Evolutionary conservation across 768 basidiomycete genomes (phyloP).

Genomic region (Russula virescens): DNA sequence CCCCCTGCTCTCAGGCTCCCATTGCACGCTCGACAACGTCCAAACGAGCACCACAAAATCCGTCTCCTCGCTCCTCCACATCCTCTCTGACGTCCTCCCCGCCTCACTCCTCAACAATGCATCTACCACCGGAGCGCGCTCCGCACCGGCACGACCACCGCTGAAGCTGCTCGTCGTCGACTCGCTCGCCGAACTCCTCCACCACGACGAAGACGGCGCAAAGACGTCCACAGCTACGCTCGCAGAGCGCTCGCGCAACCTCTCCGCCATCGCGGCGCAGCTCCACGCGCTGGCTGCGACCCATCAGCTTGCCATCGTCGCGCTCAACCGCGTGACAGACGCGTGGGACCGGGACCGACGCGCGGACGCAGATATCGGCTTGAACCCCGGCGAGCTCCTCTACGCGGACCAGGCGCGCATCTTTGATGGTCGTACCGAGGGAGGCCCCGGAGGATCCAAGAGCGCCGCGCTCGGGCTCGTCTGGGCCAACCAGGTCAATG

Average conservation of each 20-base stretch:
- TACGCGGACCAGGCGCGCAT: slow-evolving; percentile 72
- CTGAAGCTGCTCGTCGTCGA: slow-evolving; percentile 82
- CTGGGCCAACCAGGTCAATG: slow-evolving; percentile 93
- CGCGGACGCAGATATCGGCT: slow-evolving; percentile 26
- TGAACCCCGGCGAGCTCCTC: slow-evolving; percentile 36
- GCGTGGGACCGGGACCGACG: slow-evolving; percentile 42
- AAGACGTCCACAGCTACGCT: slow-evolving; percentile 55
- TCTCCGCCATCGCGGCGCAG: slow-evolving; percentile 58
- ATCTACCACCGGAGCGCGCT: slow-evolving; percentile 27
- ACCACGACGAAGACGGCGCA: slow-evolving; percentile 37
- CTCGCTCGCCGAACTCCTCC: slow-evolving; percentile 81
- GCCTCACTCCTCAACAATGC: slow-evolving; percentile 36
- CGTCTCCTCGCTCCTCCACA: slow-evolving; percentile 47
- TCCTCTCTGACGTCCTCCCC: slow-evolving; percentile 52
- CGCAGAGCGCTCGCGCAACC: slow-evolving; percentile 63
- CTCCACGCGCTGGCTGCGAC: slow-evolving; percentile 66
- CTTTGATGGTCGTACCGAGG: slow-evolving; percentile 60
- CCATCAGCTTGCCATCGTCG: slow-evolving; percentile 65
- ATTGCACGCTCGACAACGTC: slow-evolving; percentile 49
- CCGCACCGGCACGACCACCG: slow-evolving; percentile 35
- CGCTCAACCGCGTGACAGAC: slow-evolving; percentile 87
- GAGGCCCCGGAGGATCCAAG: slow-evolving; percentile 42
- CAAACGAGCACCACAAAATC: slow-evolving; percentile 57
- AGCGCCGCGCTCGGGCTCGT: slow-evolving; percentile 83
- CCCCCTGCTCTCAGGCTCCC: slow-evolving; percentile 39